Conservation (phyloP, 169 alveolate species). For the Plasmodium coatneyi region DNA sequence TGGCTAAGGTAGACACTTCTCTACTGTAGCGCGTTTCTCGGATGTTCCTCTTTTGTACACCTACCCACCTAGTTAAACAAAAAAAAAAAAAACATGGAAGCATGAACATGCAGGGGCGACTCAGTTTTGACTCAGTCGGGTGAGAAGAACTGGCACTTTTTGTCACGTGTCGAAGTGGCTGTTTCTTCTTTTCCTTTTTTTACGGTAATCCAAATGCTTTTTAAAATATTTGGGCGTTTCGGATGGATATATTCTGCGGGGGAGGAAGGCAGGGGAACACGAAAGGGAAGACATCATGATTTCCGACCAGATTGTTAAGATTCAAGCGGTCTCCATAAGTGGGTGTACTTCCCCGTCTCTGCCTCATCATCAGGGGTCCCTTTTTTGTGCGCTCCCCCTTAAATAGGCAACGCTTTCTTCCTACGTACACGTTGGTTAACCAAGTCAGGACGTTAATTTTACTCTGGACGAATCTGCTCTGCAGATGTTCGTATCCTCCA, state of each 20-base stretch:
- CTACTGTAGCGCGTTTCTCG: background rate
- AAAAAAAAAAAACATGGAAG: background rate
- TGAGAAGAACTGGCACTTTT: background rate
- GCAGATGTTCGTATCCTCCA: conserved; percentile 2
- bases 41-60: background rate
- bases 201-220: conserved; percentile 54
- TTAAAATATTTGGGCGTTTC: conserved; percentile 66
- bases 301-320: background rate
- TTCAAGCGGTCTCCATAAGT: background rate
- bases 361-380: background rate
- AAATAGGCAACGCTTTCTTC: background rate
- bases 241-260: conserved; percentile 53
- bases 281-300: background rate
- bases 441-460: conserved; percentile 71
- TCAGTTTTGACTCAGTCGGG: background rate
- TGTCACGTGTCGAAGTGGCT: background rate
- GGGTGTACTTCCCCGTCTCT: background rate
- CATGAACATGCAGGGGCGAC: background rate
- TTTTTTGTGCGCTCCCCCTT: background rate
- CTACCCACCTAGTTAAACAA: background rate
- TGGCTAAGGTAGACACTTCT: background rate
- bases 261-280: background rate
- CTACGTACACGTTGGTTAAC: conserved; percentile 68
- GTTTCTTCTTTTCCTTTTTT: background rate
- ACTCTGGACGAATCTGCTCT: conserved; percentile 68